A percentile compares a stretch with the other conserved stretches of the same genome.
Evolutionary conservation across 768 basidiomycete species (phyloP).

Genomic region (Pleurotus citrinopileatus): DNA sequence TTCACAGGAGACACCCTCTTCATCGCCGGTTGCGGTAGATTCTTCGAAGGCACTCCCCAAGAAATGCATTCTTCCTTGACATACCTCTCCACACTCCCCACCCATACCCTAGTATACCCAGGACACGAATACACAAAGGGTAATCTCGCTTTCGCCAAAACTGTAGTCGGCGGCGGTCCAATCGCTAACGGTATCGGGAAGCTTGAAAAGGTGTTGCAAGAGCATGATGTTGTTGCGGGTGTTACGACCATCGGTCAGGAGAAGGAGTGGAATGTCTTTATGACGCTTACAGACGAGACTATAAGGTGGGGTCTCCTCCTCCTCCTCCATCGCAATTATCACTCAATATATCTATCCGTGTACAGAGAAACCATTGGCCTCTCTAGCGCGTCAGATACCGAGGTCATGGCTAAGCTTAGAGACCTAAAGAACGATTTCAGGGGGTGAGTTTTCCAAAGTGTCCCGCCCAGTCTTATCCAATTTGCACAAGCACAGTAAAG

Average conservation of each 20-base stretch:
- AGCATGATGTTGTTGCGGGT: conserved; percentile 70
- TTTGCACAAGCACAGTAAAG: not conserved
- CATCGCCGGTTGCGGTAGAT: conserved; percentile 84
- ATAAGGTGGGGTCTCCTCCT: conserved; percentile 51
- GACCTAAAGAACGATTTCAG: conserved; percentile 82
- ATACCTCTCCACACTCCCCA: conserved; percentile 72
- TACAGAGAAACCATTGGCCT: conserved; percentile 50
- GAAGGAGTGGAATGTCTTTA: conserved; percentile 94
- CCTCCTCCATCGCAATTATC: not conserved
- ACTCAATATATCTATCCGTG: not conserved
- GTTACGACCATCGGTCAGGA: conserved; percentile 90
- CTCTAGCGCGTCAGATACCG: conserved; percentile 41
- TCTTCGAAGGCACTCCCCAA: conserved; percentile 83
- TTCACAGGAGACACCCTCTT: conserved; percentile 97
- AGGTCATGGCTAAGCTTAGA: conserved; percentile 72
- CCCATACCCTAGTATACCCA: conserved; percentile 77
- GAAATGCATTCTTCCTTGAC: conserved; percentile 79
- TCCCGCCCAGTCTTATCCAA: not conserved
- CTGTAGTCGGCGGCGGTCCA: conserved; percentile 57
- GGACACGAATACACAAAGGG: conserved; percentile 91
- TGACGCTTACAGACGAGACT: conserved; percentile 65
- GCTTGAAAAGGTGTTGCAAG: conserved; percentile 54
- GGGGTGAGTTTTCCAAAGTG: conserved; percentile 42
- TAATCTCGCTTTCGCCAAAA: conserved; percentile 68
- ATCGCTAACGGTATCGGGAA: conserved; percentile 41